Base-by-base conservation (phyloP, 805 yeast species). In the Candida manassasensis region DNA sequence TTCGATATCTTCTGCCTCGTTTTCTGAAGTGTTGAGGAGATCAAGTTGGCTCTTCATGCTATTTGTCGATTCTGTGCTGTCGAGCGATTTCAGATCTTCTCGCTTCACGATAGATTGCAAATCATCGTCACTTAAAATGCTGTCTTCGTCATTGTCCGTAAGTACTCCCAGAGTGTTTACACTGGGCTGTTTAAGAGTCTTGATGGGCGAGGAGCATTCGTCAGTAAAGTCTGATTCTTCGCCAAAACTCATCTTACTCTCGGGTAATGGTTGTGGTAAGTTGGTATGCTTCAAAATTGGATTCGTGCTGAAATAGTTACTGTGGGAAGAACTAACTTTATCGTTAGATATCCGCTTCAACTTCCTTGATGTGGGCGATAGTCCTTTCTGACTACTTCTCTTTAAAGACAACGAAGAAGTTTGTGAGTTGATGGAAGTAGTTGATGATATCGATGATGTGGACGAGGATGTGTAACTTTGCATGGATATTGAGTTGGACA, bases 161-260 rank as follows among this genome's bases (percentile, higher is more conserved):
- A 52, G 34, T 11, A 35, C 4, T 15, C 22, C 19, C 32, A 14
- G 25, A 13, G n/a, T 15, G 29, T n/a, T 24, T 19, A 27, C 14
- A 24, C 32, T 12, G 29, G 27, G 13, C 24, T 21, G 19, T 34
- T 36, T 21, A 29, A 34, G 17, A 22, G 30, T 28, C 21, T 44
- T 19, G 11, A 28, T 16, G 9, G 61, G 59, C 3, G 61, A 56
- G 3, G 59, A 52, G 22, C 49, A 45, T 21, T 57, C 61, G 9
- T 53, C 57, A 1, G 60, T 50, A n/a, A 55, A 43, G 26, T 57
- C 62, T 3, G 62, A 57, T 22, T 54, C 59, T 4, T 56, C 59
- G 4, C 49, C 38, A 6, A 43, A 4, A 29, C 42, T 15, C 18
- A 42, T 3, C 4, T 34, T 22, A 3, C 27, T 12, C 7, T 26